These are phyloP conservation scores for Gonium pectorale DNA, from an alignment of 139 green algal genomes.

Conservation along the genomic window DNA sequence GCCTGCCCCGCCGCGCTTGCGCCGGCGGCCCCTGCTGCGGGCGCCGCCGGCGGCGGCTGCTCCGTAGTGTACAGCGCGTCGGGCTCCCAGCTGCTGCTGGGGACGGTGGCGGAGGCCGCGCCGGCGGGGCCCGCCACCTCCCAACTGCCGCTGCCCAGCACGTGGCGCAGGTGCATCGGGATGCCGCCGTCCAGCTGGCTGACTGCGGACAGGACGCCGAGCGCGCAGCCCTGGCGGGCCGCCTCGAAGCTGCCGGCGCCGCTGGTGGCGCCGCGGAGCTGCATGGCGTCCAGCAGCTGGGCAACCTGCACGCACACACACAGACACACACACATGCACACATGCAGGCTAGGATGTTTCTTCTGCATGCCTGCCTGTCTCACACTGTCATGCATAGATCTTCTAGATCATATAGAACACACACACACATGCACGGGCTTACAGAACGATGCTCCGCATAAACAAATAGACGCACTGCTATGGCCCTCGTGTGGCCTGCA, in stretches of 20 bases:
- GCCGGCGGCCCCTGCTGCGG: not conserved
- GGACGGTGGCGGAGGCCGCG: too few relatives aligned
- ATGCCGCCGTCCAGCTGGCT: slow-evolving; percentile 24
- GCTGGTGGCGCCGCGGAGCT: not conserved
- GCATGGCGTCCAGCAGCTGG: slow-evolving; percentile 35
- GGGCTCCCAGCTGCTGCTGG: slow-evolving; percentile 23
- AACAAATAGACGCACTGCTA: too few relatives aligned
- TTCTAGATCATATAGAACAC: too few relatives aligned
- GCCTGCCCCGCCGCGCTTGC: not conserved
- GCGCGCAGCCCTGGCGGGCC: not conserved
- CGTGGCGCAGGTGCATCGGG: slow-evolving; percentile 24
- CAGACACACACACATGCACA: too few relatives aligned
- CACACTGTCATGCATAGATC: too few relatives aligned
- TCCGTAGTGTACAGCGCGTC: not conserved
- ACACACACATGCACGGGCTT: too few relatives aligned
- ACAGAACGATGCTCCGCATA: too few relatives aligned
- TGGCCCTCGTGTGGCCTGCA: too few relatives aligned
- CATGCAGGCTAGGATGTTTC: too few relatives aligned
- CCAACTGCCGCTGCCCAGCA: slow-evolving; percentile 5
- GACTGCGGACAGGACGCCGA: not conserved
- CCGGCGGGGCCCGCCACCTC: not conserved
- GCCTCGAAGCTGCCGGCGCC: not conserved
- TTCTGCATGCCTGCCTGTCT: too few relatives aligned
- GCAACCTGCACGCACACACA: too few relatives aligned
- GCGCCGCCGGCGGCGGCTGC: not conserved